Percentiles rank a stretch among this genome's conserved stretches.
Evolutionary conservation across 2,329 filamentous ascomycete species (phyloP).

Genomic region (Cordyceps fumosorosea): DNA sequence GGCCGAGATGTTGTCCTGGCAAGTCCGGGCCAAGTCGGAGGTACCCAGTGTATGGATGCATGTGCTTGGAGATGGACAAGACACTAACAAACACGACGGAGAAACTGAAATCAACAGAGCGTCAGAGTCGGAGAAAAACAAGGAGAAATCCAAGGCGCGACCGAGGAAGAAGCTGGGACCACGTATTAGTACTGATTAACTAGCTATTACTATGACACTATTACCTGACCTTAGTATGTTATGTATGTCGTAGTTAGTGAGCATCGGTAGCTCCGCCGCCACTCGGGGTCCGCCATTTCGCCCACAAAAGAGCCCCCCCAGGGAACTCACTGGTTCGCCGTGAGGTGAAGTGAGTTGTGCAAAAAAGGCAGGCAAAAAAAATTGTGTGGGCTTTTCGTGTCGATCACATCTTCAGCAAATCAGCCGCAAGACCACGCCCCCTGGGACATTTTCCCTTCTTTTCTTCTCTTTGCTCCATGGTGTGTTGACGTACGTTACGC

Average conservation of each 20-base stretch:
- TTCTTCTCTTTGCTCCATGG: not conserved
- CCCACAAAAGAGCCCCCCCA: too few relatives aligned
- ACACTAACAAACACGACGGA: not conserved
- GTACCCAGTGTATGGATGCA: not conserved
- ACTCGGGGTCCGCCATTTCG: too few relatives aligned
- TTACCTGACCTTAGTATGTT: not conserved
- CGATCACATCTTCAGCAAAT: constrained; percentile 6
- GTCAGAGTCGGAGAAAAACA: not conserved
- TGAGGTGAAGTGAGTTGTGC: not conserved
- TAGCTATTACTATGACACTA: not conserved
- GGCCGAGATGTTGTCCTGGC: not conserved
- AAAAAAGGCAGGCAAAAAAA: not conserved
- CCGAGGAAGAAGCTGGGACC: not conserved
- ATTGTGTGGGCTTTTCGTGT: not conserved
- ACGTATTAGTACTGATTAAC: not conserved
- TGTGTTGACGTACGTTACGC: too few relatives aligned
- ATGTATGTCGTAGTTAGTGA: not conserved
- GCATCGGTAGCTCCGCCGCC: not conserved
- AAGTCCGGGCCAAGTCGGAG: not conserved
- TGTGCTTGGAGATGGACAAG: not conserved
- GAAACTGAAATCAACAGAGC: too few relatives aligned
- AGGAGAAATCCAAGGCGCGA: not conserved
- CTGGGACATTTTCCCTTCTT: not conserved
- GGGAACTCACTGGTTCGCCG: not conserved
- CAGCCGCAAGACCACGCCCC: not conserved